Evolutionary conservation across 2,329 filamentous ascomycete species (phyloP).

Genomic region (Zymoseptoria ardabiliae): DNA sequence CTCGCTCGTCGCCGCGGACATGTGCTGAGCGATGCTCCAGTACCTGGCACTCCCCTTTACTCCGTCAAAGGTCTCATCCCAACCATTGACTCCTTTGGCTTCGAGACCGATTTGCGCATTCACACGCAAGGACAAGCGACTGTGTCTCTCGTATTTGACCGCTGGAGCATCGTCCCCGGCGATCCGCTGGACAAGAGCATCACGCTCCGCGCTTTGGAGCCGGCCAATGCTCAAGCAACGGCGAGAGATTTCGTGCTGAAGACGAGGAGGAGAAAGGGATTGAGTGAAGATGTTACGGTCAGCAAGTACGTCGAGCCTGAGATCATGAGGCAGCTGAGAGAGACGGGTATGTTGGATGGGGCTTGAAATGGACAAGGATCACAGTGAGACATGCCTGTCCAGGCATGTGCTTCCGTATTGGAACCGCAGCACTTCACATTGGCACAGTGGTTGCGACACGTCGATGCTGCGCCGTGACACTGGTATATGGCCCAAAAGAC

Average conservation of each 20-base stretch:
- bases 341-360: constrained; percentile 65
- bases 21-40: constrained; percentile 86
- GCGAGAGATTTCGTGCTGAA: constrained; percentile 95
- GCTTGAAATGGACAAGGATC: constrained; percentile 1
- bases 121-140: constrained; percentile 91
- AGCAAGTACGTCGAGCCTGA: constrained; percentile 96
- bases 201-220: constrained; percentile 74
- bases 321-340: constrained; percentile 78
- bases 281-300: constrained; percentile 91
- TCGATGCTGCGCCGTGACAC: background rate
- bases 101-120: constrained; percentile 94
- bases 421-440: background rate
- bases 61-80: constrained; percentile 84
- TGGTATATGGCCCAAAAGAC: background rate
- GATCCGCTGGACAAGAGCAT: constrained; percentile 88
- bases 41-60: constrained; percentile 90
- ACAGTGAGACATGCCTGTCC: background rate
- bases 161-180: constrained; percentile 91
- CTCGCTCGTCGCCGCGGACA: constrained; percentile 83
- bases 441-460: background rate
- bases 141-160: constrained; percentile 86
- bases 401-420: background rate
- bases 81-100: constrained; percentile 95
- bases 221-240: constrained; percentile 78
- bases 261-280: constrained; percentile 83